phyloP scores from a whole-genome alignment of 1,284 basidiomycete species.

The Cryptococcus maquisensis region DNA sequence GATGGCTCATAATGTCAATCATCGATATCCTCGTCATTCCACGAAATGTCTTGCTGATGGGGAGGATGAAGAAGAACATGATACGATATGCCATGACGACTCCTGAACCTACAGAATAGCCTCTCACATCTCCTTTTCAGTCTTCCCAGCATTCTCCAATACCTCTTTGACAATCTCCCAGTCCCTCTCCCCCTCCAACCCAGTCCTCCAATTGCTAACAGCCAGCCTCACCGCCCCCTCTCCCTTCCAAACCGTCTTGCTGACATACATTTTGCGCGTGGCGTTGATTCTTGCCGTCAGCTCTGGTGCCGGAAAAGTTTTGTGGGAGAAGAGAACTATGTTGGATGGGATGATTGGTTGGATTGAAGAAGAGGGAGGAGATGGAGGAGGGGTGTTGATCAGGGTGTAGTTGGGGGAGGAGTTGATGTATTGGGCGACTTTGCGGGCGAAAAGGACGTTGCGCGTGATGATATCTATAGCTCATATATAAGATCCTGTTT shows the following conservation, averaged over 20 bases:
- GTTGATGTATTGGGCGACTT: constrained; percentile 43
- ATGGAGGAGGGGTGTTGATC: constrained; percentile 34
- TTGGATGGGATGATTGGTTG: constrained; percentile 46
- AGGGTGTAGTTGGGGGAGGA: constrained; percentile 41
- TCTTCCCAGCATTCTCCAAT: constrained; percentile 19
- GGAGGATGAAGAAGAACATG: no score
- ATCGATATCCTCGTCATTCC: no score
- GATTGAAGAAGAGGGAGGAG: neutral
- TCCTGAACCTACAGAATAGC: neutral
- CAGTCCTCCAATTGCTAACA: constrained; percentile 53
- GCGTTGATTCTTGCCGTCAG: constrained; percentile 49
- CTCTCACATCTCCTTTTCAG: neutral
- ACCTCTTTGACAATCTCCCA: constrained; percentile 24
- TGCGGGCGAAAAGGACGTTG: constrained; percentile 50
- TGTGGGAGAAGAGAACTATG: constrained; percentile 50
- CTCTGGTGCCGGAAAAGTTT: constrained; percentile 14
- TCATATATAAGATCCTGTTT: neutral
- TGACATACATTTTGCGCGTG: constrained; percentile 49
- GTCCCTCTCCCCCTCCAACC: constrained; percentile 22
- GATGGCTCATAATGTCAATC: no score
- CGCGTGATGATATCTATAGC: constrained; percentile 42
- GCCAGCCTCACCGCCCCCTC: constrained; percentile 51
- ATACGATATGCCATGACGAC: no score
- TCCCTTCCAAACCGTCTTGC: constrained; percentile 49
- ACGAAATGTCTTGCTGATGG: no score